Percentiles rank a stretch among this genome's conserved stretches.
phyloP scores from a whole-genome alignment of 495 filamentous ascomycete genomes.

The Platismatia glauca region DNA sequence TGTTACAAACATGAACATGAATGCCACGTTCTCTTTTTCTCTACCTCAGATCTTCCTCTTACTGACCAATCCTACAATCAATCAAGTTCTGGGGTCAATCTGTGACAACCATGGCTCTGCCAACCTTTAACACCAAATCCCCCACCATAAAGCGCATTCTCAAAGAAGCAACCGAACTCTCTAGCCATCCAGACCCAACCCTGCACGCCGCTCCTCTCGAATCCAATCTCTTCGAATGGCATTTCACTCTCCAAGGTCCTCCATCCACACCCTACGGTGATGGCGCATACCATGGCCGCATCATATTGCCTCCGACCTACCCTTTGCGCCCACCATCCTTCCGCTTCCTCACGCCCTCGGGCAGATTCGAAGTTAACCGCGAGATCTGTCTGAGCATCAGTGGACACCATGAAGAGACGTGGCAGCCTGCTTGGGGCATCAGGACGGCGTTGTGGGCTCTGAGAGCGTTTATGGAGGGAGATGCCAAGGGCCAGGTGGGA shows the following conservation, averaged over 20 bases:
- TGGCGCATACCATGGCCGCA: conserved; percentile 93
- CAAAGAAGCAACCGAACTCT: conserved; percentile 80
- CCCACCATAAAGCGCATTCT: conserved; percentile 73
- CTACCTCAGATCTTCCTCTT: not conserved
- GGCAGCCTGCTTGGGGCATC: conserved; percentile 97
- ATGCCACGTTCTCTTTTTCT: not conserved
- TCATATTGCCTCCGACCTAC: conserved; percentile 79
- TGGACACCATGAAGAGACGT: conserved; percentile 94
- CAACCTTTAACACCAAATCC: conserved; percentile 61
- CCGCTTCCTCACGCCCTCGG: conserved; percentile 86
- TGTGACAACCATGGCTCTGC: conserved; percentile 15
- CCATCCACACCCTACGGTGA: conserved; percentile 65
- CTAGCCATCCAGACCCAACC: conserved; percentile 38
- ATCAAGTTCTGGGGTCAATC: not conserved
- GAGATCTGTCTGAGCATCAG: conserved; percentile 93
- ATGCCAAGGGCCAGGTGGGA: conserved; percentile 66
- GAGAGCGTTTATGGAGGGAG: conserved; percentile 43
- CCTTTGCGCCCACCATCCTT: conserved; percentile 84
- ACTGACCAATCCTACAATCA: not conserved
- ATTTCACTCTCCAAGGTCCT: conserved; percentile 93
- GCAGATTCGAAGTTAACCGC: conserved; percentile 91
- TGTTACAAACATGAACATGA: not conserved
- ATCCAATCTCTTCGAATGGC: conserved; percentile 93
- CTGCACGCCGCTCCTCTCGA: conserved; percentile 76
- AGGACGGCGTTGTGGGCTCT: conserved; percentile 50